Percentiles rank a stretch among this genome's conserved stretches.
Evolutionary conservation across 2,329 filamentous ascomycete genomes (phyloP).

Genomic region (Penicillium glabrum): DNA sequence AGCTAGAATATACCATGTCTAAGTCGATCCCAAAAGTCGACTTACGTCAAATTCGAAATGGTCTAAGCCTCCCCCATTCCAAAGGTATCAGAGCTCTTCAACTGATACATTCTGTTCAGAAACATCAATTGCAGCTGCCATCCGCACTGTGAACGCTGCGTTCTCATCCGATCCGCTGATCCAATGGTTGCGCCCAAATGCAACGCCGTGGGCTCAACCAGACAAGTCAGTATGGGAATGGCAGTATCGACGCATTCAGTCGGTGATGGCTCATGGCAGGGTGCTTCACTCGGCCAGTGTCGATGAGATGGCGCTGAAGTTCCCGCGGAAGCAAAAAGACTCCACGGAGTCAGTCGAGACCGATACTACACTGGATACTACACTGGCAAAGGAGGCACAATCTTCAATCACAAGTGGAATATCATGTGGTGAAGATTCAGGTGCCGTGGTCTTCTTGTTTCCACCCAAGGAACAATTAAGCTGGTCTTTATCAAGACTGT

Average conservation of each 20-base stretch:
- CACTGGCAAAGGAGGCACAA: neutral
- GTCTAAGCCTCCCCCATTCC: neutral
- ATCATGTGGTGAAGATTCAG: constrained; percentile 10
- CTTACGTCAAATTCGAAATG: neutral
- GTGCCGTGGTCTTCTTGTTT: constrained; percentile 20
- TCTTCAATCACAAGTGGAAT: neutral
- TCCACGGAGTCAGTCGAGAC: neutral
- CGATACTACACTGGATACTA: neutral
- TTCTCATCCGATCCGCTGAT: constrained; percentile 28
- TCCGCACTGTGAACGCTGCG: constrained; percentile 21
- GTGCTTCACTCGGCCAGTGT: constrained; percentile 17
- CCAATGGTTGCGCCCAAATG: constrained; percentile 24
- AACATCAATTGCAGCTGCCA: constrained; percentile 10
- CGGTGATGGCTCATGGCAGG: constrained; percentile 16
- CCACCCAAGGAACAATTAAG: constrained; percentile 12
- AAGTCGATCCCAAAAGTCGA: neutral
- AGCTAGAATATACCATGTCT: neutral
- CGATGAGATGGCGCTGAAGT: constrained; percentile 6
- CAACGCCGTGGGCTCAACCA: constrained; percentile 13
- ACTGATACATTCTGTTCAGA: constrained; percentile 7
- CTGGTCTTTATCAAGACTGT: constrained; percentile 13
- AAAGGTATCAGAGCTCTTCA: neutral
- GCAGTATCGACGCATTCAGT: constrained; percentile 26
- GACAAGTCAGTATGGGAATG: constrained; percentile 11
- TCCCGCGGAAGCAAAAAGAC: neutral